Percentiles rank a stretch among this genome's conserved stretches.
Conservation (phyloP, 768 basidiomycete species). For the Leccinum subgranulosum region DNA sequence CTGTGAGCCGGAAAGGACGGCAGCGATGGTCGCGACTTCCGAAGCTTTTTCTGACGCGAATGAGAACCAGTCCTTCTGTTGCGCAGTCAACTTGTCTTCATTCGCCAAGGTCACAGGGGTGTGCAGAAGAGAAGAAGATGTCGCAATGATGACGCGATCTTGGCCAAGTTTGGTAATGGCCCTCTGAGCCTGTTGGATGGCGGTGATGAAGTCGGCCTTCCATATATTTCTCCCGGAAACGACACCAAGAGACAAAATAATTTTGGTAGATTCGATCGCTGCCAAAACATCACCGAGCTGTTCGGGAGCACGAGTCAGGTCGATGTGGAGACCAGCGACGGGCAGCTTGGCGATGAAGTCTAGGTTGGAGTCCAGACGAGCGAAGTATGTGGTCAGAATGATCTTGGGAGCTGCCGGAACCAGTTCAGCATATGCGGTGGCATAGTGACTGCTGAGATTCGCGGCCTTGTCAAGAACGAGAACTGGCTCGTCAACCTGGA, state of each 20-base stretch:
- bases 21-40: slow-evolving; percentile 87
- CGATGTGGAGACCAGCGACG: slow-evolving; percentile 91
- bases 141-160: slow-evolving; percentile 88
- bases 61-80: slow-evolving; percentile 97
- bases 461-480: slow-evolving; percentile 88
- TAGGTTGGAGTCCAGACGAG: slow-evolving; percentile 91
- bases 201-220: slow-evolving; percentile 91
- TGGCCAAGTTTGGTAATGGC: slow-evolving; percentile 80
- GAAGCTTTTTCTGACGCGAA: slow-evolving; percentile 95
- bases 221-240: slow-evolving; percentile 99
- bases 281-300: slow-evolving; percentile 82
- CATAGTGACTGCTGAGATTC: slow-evolving; percentile 74
- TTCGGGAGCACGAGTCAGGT: slow-evolving; percentile 88
- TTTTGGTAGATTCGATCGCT: slow-evolving; percentile 78
- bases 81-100: slow-evolving; percentile 83
- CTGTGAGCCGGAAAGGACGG: slow-evolving; percentile 82
- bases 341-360: slow-evolving; percentile 89
- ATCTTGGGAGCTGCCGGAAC: slow-evolving; percentile 85
- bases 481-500: slow-evolving; percentile 96
- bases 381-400: slow-evolving; percentile 93
- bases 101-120: slow-evolving; percentile 93
- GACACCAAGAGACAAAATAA: slow-evolving; percentile 88
- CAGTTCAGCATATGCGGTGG: slow-evolving; percentile 77
- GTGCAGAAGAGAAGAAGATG: slow-evolving; percentile 97
- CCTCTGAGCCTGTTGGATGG: slow-evolving; percentile 79